These are phyloP conservation scores for Vaccinium vitisidaea DNA, from an alignment of 148 eudicot genomes.

Conservation along the genomic window DNA sequence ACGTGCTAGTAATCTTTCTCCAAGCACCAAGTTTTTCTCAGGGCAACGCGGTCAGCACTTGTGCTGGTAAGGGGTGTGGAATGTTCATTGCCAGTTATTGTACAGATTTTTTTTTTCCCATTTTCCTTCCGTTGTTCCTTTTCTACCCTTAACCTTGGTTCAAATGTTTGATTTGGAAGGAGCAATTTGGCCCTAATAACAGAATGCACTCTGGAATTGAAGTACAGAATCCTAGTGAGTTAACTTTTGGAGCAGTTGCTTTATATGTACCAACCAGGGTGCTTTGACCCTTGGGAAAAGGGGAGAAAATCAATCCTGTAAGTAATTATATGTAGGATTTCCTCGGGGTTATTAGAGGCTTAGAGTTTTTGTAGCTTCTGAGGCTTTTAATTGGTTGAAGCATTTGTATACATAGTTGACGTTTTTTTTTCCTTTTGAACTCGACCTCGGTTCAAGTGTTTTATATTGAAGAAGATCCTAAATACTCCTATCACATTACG, in stretches of 20 bases:
- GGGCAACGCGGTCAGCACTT: constrained; percentile 23
- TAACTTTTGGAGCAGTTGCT: constrained; percentile 5
- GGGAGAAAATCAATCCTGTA: constrained; percentile 7
- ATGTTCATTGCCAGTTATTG: constrained; percentile 39
- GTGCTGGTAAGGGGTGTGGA: constrained; percentile 44
- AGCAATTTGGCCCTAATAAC: constrained; percentile 40
- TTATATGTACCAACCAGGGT: not conserved
- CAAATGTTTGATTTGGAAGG: constrained; percentile 37
- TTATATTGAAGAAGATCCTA: no score
- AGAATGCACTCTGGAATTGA: constrained; percentile 28
- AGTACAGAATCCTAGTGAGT: constrained; percentile 11
- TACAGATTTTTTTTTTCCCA: constrained; percentile 32
- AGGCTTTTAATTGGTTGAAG: constrained; percentile 1
- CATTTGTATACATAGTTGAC: not conserved
- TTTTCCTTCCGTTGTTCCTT: constrained; percentile 4
- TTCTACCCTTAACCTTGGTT: constrained; percentile 23
- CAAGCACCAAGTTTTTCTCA: constrained; percentile 25
- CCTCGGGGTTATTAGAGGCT: not conserved
- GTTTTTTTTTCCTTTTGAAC: no score
- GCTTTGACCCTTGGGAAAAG: not conserved
- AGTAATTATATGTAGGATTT: not conserved
- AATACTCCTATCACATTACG: not conserved
- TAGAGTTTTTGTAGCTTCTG: not conserved
- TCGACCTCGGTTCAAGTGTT: no score
- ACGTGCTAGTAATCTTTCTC: constrained; percentile 6